Base-by-base conservation (phyloP, 768 basidiomycete genomes). In the Pisolithus albus region DNA sequence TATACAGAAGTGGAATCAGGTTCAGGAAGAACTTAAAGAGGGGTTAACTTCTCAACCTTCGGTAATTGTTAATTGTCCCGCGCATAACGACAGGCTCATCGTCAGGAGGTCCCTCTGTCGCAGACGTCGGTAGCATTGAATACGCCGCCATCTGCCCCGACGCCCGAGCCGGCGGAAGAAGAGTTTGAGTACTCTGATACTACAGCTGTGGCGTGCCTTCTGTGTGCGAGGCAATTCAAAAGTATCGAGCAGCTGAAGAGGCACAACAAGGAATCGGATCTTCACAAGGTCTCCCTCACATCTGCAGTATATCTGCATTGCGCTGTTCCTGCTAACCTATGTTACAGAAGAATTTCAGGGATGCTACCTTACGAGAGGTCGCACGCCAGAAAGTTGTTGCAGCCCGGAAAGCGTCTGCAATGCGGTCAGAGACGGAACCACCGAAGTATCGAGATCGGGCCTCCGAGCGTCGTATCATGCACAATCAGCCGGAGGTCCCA, bases 1-100 rank as follows among this genome's bases (percentile, higher is more conserved):
- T 61, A 97, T 99, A 64, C 84, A 79, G 61, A 97, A 98, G 65
- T 99, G 95, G 96, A 98, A 94, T 64, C 86, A 86, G 72, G 90
- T 94, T 9, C 91, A 95, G 69, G 86, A 86, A 69, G 94, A 92
- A 61, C 76, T 96, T 46, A 80, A 78, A 34, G 75, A 80, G 53
- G 68, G 73, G 40, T 51, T 70, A 30, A 63, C 61, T 52, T 54
- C 62, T 47, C 56, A 52, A 37, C 53, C 60, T 53, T 42, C 62
- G 46, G 62, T 52, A 38, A n/a, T 15, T 28, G 34, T 34, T 34
- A 11, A 11, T 15, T 32, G 13, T 46, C 30, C 19, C 2, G 28
- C n/a, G 19, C 19, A 15, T 7, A 34, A 32, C 10, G 6, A 21
- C 16, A 46, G 13, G 45, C 21, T n/a, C 19, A 28, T 46, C 7